Evolutionary conservation across 2,329 filamentous ascomycete genomes (phyloP).

Genomic region (Verticillium albo-atrum): DNA sequence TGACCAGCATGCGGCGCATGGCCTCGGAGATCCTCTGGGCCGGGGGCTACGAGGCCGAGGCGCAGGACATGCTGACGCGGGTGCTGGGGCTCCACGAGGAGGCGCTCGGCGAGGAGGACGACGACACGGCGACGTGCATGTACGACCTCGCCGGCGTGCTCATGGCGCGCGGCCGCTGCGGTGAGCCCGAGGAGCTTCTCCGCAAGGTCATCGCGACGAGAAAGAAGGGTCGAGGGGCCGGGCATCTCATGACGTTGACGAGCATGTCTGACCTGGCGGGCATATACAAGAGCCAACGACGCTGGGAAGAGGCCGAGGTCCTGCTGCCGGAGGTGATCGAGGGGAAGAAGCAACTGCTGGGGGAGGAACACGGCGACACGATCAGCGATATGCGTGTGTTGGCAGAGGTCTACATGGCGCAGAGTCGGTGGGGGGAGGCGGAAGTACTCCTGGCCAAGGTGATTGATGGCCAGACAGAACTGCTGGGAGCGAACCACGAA

Average conservation of each 20-base stretch:
- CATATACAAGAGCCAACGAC: background rate
- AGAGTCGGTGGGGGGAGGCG: background rate
- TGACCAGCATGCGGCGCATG: background rate
- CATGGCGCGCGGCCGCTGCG: background rate
- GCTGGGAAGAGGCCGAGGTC: background rate
- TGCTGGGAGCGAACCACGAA: background rate
- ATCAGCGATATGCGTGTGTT: background rate
- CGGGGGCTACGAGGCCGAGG: background rate
- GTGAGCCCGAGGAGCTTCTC: background rate
- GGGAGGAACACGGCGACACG: background rate
- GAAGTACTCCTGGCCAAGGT: background rate
- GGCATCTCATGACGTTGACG: background rate
- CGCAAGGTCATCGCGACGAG: background rate
- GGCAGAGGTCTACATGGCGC: background rate
- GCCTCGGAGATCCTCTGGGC: background rate
- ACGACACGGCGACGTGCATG: background rate
- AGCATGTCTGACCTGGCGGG: background rate
- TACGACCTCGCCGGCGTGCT: background rate
- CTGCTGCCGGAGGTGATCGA: background rate
- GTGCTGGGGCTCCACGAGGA: background rate
- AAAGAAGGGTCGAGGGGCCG: background rate
- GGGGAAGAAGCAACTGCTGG: background rate
- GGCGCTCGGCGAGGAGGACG: background rate
- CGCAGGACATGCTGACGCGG: background rate
- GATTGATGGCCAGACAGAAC: background rate